Evolutionary conservation across 2,329 filamentous ascomycete genomes (phyloP), one percentile per base, ranked within the genome.

Genomic region (Fusarium papillatum): DNA sequence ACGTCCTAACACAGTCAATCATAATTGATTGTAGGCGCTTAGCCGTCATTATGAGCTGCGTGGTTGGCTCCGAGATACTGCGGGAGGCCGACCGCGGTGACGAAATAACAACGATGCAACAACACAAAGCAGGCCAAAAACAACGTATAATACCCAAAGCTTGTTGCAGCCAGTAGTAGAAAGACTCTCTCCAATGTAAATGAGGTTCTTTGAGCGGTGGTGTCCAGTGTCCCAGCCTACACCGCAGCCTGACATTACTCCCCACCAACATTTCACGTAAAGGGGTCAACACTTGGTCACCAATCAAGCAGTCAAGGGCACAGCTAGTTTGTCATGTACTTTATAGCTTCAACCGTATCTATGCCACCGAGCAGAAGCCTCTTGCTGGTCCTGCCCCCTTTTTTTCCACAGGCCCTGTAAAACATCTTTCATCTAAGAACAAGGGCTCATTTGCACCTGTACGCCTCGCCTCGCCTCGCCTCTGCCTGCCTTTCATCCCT

Each of bases 341-440:
- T 76, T 77, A 73, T 77, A 72, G 31, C 75, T 76, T 78, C 62
- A 70, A 73, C 75, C 71, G 55, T 55, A 34, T 79, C 77, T 79
- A 79, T 79, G 48, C 74, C 67, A 63, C 72, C 69, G 71, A 72
- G 70, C 64, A 69, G 68, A 64, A 72, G 61, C 65, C 64, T 41
- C 59, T 29, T 43, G 38, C 57, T 70, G 69, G 72, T 70, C 68
- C 70, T 64, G 57, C 74, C 53, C 53, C 50, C 68, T 71, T 68
- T 71, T 78, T 76, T 73, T 69, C 68, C 67, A 50, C 69, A 62
- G 17, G 39, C 69, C 63, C 60, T 79, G 48, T 71, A 72, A 60
- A 65, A 69, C 55, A 50, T 50, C 65, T 68, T 57, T 76, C 72
- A 75, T 78, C 74, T 79, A 78, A 79, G 62, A 77, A 62, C 48